phyloP scores from a whole-genome alignment of 1,139 yeast genomes.

The Suhomyces bokatorum region DNA sequence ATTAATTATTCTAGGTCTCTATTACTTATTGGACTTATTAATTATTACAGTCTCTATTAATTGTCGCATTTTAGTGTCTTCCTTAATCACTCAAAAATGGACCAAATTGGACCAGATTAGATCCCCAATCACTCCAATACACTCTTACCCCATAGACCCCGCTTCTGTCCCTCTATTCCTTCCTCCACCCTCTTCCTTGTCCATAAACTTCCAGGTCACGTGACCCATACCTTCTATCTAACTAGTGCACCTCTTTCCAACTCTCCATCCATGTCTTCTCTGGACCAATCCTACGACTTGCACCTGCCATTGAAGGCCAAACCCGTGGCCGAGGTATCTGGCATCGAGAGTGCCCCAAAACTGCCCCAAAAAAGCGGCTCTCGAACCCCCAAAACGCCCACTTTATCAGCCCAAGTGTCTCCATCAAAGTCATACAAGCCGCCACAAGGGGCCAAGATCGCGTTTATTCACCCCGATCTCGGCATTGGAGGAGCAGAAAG shows the following conservation, averaged over 20 bases:
- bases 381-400: background rate
- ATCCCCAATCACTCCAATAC: no score
- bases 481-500: constrained; percentile 98
- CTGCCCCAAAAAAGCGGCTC: background rate
- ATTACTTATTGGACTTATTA: no score
- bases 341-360: background rate
- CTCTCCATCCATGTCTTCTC: constrained; percentile 1
- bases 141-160: no score
- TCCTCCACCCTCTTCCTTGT: no score
- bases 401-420: background rate
- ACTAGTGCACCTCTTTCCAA: background rate
- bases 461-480: constrained; percentile 92
- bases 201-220: background rate
- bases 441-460: constrained; percentile 41
- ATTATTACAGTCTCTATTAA: no score
- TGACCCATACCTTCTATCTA: background rate
- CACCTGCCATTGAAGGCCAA: constrained; percentile 6
- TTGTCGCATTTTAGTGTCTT: no score
- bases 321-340: constrained; percentile 6
- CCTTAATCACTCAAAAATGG: no score
- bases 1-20: no score
- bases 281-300: background rate
- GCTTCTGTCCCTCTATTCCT: no score
- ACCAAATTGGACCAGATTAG: no score
- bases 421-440: constrained; percentile 1